Evolutionary conservation across 1,139 yeast species (phyloP), one percentile per base, ranked within the genome.

Genomic region (Pneumocystis oryctolagi): DNA sequence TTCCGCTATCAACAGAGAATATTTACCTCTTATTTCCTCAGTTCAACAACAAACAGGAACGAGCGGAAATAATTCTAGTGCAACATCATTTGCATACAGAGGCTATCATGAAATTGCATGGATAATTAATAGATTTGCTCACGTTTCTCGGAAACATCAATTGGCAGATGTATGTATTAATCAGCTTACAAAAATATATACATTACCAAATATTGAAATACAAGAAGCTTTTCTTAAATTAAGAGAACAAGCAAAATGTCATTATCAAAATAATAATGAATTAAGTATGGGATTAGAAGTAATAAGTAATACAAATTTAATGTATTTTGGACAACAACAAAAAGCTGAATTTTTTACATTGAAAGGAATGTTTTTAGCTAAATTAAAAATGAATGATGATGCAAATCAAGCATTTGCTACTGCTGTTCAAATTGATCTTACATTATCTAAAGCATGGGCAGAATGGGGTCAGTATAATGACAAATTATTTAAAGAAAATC

Each of bases 71-170:
- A 61, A 61, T 30, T 47, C 63, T n/a, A 87, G 85, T 71, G 87
- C 89, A 16, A 88, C 87, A 69, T 89, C 97, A 0, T 89, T 89
- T 71, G 97, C 96, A 0, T 94, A 89, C 73, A 80, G 98, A 67
- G 99, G 99, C 1, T 94, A 88, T 76, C 99, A 94, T 73, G 99
- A 94, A 74, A 89, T 92, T 72, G 98, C 98, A 1, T 94, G 98
- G 97, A 96, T 94, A 14, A 92, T 94, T 70, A 94, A 94, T 74
- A 78, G 98, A 65, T 94, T 94, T 78, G 98, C 99, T 0, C 98
- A 94, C 75, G 97, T 92, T 61, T 97, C 98, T 0, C 81, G 98
- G 68, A 89, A 89, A 73, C 99, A 94, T 72, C 85, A 87, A 66
- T 88, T 94, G 95, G 87, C 96, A 0, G 97, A 92, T 65, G 98